Base-by-base conservation (phyloP, 139 green algal species). In the Penium margaritaceum region DNA sequence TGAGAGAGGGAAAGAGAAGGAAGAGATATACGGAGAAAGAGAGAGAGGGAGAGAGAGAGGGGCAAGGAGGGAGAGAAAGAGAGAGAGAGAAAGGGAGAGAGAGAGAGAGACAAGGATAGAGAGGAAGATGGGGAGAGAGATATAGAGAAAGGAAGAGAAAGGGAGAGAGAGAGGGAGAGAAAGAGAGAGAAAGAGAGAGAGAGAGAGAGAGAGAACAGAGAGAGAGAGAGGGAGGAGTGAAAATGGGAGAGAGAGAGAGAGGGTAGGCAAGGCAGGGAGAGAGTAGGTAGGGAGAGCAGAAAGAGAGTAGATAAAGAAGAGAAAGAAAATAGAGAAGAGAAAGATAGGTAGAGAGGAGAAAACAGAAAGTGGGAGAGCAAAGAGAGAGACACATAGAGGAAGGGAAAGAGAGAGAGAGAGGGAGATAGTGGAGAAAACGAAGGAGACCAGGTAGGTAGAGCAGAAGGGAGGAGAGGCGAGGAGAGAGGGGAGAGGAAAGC, bases 21-120 rank as follows among this genome's bases (percentile, higher is more conserved):
- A n/a, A n/a, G n/a, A n/a, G n/a, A n/a, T n/a, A n/a, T n/a, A n/a
- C n/a, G n/a, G n/a, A n/a, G n/a, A n/a, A n/a, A n/a, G n/a, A n/a
- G n/a, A n/a, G 63, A 71, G 44, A 71, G 43, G 7, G 63, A 71
- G 63, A 71, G 63, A 55, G 63, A 71, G 63, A 71, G 63, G 39
- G 63, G 37, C 29, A 71, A 30, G 39, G 63, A 71, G 63, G 37
- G 63, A 55, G 63, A 71, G 63, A 71, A 55, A 27, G 39, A 71
- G 63, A 68, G 63, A 30, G 63, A 58, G 39, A 71, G 63, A 30
- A 30, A 71, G 63, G 41, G 63, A 55, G 63, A 63, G 63, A 71
- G 63, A 30, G 63, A 71, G 44, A 7, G 7, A 55, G 63, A 63
- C 34, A 67, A 30, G 63, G 36, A 68, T 60, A 21, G 36, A 55